Base-by-base conservation (phyloP, 164 flowering plant species). In the Houttuynia cordata region DNA sequence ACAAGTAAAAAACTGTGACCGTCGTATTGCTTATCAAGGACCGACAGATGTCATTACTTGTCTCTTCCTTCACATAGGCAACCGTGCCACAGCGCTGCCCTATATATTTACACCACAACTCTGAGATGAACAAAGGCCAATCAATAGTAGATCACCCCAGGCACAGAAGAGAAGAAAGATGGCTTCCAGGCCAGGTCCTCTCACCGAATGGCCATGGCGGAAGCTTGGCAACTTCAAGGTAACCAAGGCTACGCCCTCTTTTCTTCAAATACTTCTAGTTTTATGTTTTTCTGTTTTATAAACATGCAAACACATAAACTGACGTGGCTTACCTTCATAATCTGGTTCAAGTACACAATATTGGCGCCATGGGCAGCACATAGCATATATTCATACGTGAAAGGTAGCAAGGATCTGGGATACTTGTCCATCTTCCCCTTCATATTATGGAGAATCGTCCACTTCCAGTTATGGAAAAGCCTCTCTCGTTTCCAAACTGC, bases 151-250 rank as follows among this genome's bases (percentile, higher is more conserved):
- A 30, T 30, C 37, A 30, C 37, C 6, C 37, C 37, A 6, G 37
- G 37, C 37, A 6, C 37, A 62, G 30, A 30, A 1, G 41, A n/a
- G 55, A 45, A 20, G 8, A 41, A 37, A 4, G 30, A 70, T 76
- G 79, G 79, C 79, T 51, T 59, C 76, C 15, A 70, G 50, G 41
- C 79, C 79, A 34, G 79, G 79, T 10, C 53, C 65, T 58, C 74
- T 76, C 54, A 70, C 76, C 0, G 66, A 76, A 20, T 76, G 79
- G 79, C 79, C 79, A 61, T 76, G 79, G 79, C 62, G 62, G 55
- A 39, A 62, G 50, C 76, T 76, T 53, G 79, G 79, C 6, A 58
- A 23, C 66, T 73, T 51, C 58, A 76, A 73, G 76, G 79, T 76
- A 47, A 17, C 54, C 19, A 18, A 18, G 22, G 3, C 22, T 23